phyloP scores from a whole-genome alignment of 345 rosid genomes.

The Euphorbia lathyris region DNA sequence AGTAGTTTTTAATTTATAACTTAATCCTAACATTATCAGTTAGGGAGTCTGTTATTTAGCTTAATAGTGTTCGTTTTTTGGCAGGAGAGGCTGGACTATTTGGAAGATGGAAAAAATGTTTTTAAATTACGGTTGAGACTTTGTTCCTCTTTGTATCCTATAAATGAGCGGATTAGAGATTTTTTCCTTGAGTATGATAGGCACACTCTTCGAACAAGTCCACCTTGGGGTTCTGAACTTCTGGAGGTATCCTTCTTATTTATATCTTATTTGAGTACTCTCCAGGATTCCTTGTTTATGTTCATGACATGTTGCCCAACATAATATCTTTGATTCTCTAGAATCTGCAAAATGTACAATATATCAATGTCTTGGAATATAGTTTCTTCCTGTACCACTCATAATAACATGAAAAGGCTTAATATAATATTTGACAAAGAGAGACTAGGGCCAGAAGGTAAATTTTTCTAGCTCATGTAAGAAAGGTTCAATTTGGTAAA shows the following conservation, averaged over 20 bases:
- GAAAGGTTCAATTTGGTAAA: background rate
- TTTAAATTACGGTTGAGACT: constrained; percentile 84
- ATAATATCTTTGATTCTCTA: background rate
- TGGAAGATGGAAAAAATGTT: constrained; percentile 94
- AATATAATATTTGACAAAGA: background rate
- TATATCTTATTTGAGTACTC: constrained; percentile 3
- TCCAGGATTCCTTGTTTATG: background rate
- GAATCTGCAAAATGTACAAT: background rate
- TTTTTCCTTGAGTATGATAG: constrained; percentile 98
- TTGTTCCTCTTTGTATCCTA: constrained; percentile 87
- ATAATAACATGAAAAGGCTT: background rate
- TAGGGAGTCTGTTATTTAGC: constrained; percentile 1
- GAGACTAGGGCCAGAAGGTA: background rate
- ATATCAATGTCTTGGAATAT: background rate
- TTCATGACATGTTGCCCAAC: background rate
- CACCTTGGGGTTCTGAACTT: constrained; percentile 99
- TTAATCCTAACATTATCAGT: background rate
- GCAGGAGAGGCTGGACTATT: constrained; percentile 91
- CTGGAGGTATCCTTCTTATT: constrained; percentile 63
- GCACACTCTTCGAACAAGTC: constrained; percentile 87
- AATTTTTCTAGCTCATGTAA: background rate
- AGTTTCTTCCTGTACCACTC: background rate
- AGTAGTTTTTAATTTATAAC: background rate
- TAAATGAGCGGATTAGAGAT: constrained; percentile 93
- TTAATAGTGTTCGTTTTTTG: constrained; percentile 14